Percentiles rank a stretch among this genome's conserved stretches.
phyloP scores from a whole-genome alignment of 2,329 filamentous ascomycete genomes.

The Colletotrichum siamense region DNA sequence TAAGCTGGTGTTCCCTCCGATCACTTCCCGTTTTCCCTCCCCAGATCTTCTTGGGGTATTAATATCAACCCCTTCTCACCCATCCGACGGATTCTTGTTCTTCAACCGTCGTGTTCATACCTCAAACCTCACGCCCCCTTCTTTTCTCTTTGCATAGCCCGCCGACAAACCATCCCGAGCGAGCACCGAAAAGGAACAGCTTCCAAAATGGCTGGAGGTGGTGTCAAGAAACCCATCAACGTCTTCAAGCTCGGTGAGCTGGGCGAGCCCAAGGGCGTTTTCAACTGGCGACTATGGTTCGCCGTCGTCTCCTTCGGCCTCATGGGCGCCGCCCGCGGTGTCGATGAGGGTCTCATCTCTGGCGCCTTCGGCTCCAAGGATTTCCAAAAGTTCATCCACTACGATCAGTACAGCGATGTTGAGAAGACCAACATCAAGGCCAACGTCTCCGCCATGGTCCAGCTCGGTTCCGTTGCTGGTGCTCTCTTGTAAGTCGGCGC shows the following conservation, averaged over 20 bases:
- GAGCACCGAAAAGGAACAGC: not conserved
- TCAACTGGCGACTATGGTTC: conserved; percentile 83
- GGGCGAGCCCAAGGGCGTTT: conserved; percentile 70
- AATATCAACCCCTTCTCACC: conserved; percentile 1
- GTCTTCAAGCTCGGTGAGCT: conserved; percentile 70
- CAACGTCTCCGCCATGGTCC: conserved; percentile 83
- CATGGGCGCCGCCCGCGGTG: conserved; percentile 76
- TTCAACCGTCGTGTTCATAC: conserved; percentile 16
- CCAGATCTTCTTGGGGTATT: not conserved
- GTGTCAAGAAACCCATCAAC: conserved; percentile 61
- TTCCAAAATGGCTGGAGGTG: conserved; percentile 33
- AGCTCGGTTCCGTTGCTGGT: conserved; percentile 77
- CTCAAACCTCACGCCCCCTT: not conserved
- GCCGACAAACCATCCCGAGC: not conserved
- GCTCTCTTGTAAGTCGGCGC: conserved; percentile 56
- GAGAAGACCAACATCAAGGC: conserved; percentile 72
- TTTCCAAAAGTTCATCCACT: conserved; percentile 66
- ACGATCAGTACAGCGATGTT: conserved; percentile 54
- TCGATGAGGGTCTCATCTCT: conserved; percentile 82
- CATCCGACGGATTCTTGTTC: not conserved
- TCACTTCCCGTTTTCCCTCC: not conserved
- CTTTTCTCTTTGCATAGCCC: not conserved
- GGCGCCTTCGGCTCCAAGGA: conserved; percentile 72
- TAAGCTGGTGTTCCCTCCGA: not conserved
- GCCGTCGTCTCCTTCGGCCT: conserved; percentile 76